Base-by-base conservation (phyloP, 2,329 filamentous ascomycete species). In the Cyanodermella asteris region DNA sequence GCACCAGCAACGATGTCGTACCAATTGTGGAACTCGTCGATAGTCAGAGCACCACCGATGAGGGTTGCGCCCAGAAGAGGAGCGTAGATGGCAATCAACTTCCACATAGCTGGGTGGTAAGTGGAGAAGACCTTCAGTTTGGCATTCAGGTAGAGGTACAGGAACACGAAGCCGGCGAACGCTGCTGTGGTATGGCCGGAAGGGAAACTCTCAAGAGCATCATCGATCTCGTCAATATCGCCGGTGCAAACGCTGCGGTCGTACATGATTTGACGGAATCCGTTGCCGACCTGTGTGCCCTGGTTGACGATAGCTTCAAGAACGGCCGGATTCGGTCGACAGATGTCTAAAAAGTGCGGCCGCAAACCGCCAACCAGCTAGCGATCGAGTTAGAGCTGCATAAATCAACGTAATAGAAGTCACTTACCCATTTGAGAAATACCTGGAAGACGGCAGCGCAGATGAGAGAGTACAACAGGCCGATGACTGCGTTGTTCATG, bases 91-190 rank as follows among this genome's bases (percentile, higher is more conserved):
- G 55, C 59, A 16, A 72, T 52, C 8, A 77, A 47, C 49, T 78
- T 78, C 73, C 72, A 78, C 59, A 76, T 66, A 8, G 66, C 55
- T 0, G 73, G 64, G 40, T 77, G 72, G 42, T 73, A 72, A 51
- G 76, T 72, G 33, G 63, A 52, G 37, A 69, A 77, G 28, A 77
- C 61, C 55, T 78, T 80, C 35, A 81, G 57, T 51, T 80, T 80
- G 23, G 70, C 73, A 44, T 80, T 80, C 22, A 81, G 61, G 49
- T 78, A 81, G 2, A 80, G 53, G 35, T 60, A 72, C 3, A 80
- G 49, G 40, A 64, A 80, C 13, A 75, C 57, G 36, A 76, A 72
- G 5, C 71, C 72, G 0, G 68, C 70, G 30, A 77, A 78, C 0
- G 71, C 72, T 1, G 72, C 72, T 0, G 72, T 75, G 5, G 69